phyloP scores from a whole-genome alignment of 1,284 basidiomycete genomes.

The Porodaedalea pini region DNA sequence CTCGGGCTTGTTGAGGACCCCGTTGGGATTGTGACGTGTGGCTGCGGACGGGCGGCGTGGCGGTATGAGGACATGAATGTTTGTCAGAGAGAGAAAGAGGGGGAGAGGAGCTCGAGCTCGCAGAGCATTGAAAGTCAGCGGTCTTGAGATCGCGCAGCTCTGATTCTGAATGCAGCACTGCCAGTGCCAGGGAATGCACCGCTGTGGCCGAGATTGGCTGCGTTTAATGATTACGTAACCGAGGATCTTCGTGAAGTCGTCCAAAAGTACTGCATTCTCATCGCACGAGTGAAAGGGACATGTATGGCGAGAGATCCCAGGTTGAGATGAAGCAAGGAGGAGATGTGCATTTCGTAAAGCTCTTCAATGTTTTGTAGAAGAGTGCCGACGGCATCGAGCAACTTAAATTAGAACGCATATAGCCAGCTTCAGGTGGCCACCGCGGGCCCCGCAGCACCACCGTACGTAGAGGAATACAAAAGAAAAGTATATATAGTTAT shows the following conservation, averaged over 20 bases:
- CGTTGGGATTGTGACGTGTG: slow-evolving; percentile 8
- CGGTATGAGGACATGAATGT: not conserved
- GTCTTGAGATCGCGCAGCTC: not conserved
- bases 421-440: not conserved
- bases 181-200: not conserved
- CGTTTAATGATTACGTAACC: not conserved
- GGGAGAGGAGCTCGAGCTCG: not conserved
- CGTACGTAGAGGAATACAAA: not conserved
- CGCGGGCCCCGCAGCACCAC: not conserved
- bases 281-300: not conserved
- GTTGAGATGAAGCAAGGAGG: too few relatives aligned
- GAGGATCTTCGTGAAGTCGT: not conserved
- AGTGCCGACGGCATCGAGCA: not conserved
- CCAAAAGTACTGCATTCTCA: not conserved
- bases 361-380: too few relatives aligned
- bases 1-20: not conserved
- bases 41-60: slow-evolving; percentile 4
- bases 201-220: not conserved
- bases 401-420: not conserved
- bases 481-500: not conserved
- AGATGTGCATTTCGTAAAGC: too few relatives aligned
- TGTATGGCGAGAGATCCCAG: not conserved
- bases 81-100: not conserved
- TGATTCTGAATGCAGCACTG: not conserved
- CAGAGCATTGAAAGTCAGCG: not conserved